These are phyloP conservation scores for Plantago ovata DNA, from an alignment of 257 asterid genomes.

Conservation along the genomic window DNA sequence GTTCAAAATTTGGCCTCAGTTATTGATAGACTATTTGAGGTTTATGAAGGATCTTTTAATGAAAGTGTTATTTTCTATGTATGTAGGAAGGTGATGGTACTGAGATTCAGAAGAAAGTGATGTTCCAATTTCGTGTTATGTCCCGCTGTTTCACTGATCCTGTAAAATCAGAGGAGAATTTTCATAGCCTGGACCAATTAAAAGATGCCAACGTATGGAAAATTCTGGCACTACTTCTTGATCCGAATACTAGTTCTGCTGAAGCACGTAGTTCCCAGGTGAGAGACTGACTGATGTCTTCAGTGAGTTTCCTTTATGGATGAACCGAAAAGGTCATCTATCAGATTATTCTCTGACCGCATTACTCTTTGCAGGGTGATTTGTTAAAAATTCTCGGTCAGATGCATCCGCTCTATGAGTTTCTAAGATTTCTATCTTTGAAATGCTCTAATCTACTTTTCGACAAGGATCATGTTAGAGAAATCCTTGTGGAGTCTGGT, in stretches of 20 bases:
- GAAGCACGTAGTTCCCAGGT: constrained; percentile 69
- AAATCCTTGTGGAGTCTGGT: constrained; percentile 72
- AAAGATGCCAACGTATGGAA: constrained; percentile 82
- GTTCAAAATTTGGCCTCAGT: constrained; percentile 32
- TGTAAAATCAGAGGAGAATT: constrained; percentile 77
- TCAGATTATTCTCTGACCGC: constrained; percentile 25
- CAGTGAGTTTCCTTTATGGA: constrained; percentile 16
- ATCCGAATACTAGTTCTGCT: constrained; percentile 57
- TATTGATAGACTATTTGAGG: constrained; percentile 13
- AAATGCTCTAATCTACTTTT: constrained; percentile 90
- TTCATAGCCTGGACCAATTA: constrained; percentile 78
- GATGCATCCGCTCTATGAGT: constrained; percentile 77
- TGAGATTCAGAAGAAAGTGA: constrained; percentile 77
- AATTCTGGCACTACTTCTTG: constrained; percentile 54
- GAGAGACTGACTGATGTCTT: constrained; percentile 29
- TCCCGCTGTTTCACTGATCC: constrained; percentile 83
- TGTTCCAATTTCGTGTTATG: constrained; percentile 73
- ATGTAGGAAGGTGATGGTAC: constrained; percentile 69
- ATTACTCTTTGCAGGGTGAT: constrained; percentile 54
- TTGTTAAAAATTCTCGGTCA: constrained; percentile 65
- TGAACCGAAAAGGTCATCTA: constrained; percentile 12
- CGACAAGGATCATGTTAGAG: constrained; percentile 80
- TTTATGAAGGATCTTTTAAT: constrained; percentile 16
- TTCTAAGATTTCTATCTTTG: constrained; percentile 63
- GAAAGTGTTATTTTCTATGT: constrained; percentile 26